Evolutionary conservation across 169 alveolate genomes (phyloP).

Genomic region (Plasmodium gaboni): DNA sequence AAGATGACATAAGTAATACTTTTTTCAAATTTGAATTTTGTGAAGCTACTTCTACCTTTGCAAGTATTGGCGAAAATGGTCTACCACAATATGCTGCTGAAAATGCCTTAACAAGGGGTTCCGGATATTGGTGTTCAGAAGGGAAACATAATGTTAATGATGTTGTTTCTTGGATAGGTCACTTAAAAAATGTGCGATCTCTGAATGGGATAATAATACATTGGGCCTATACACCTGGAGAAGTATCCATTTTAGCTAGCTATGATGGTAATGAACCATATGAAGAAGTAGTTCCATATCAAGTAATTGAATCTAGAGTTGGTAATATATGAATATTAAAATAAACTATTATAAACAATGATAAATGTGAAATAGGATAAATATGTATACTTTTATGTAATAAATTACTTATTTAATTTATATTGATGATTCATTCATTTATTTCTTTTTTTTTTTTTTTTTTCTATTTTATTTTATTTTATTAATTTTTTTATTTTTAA

Average conservation of each 20-base stretch:
- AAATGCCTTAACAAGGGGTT: constrained; percentile 84
- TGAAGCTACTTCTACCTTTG: constrained; percentile 54
- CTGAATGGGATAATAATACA: constrained; percentile 71
- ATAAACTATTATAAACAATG: not conserved
- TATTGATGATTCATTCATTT: not conserved
- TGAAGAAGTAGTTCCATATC: constrained; percentile 84
- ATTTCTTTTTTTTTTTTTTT: not conserved
- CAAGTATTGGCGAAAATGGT: constrained; percentile 82
- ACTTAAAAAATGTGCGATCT: constrained; percentile 79
- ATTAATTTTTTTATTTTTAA: not conserved
- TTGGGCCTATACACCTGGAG: constrained; percentile 77
- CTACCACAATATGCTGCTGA: constrained; percentile 84
- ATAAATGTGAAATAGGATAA: not conserved
- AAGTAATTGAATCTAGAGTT: constrained; percentile 77
- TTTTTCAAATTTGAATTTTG: constrained; percentile 70
- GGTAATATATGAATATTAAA: constrained; percentile 19
- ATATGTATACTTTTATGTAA: not conserved
- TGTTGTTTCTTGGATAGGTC: constrained; percentile 80
- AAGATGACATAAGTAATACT: constrained; percentile 64
- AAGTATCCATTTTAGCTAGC: constrained; percentile 80
- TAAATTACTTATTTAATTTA: too few relatives aligned
- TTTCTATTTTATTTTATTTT: not conserved
- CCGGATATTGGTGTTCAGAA: constrained; percentile 88
- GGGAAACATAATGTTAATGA: constrained; percentile 80
- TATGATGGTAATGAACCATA: constrained; percentile 78